A percentile compares a stretch with the other conserved stretches of the same genome.
These are phyloP conservation scores for Ceratocystis cubensis DNA, from an alignment of 2,329 filamentous ascomycete species.

Conservation along the genomic window DNA sequence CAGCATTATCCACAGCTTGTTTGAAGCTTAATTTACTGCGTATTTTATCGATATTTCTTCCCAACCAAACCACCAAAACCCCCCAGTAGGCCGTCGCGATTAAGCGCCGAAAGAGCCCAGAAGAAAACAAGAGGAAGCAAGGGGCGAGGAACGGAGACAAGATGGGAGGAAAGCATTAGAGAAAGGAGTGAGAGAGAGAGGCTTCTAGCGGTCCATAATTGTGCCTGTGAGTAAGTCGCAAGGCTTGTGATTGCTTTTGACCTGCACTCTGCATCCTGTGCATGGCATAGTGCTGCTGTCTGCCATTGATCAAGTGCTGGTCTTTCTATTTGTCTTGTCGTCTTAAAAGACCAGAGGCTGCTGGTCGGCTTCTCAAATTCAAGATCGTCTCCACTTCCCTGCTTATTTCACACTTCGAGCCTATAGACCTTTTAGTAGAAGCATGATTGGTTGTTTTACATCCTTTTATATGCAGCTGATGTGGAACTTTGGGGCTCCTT, in stretches of 20 bases:
- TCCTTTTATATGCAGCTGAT: no score
- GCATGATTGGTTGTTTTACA: no score
- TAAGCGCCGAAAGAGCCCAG: background rate
- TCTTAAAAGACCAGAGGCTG: no score
- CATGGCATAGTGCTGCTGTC: background rate
- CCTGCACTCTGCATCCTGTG: background rate
- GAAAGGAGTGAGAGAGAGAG: background rate
- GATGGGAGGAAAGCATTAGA: background rate
- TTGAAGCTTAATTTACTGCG: no score
- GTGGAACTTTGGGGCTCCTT: no score
- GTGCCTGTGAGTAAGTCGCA: no score
- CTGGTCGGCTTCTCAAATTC: no score
- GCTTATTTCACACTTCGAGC: no score
- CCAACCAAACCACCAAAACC: background rate
- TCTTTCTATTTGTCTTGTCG: no score
- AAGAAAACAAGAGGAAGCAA: background rate
- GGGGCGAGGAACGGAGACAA: background rate
- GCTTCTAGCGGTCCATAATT: background rate
- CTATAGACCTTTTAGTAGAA: no score
- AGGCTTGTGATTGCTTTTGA: background rate
- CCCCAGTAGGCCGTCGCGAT: slow-evolving; percentile 1
- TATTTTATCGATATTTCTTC: background rate
- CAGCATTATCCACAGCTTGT: background rate
- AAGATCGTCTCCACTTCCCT: no score
- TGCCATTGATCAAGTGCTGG: background rate